These are phyloP conservation scores for Porphyra umbilicalis DNA, from an alignment of 31 red algal genomes.

Conservation along the genomic window DNA sequence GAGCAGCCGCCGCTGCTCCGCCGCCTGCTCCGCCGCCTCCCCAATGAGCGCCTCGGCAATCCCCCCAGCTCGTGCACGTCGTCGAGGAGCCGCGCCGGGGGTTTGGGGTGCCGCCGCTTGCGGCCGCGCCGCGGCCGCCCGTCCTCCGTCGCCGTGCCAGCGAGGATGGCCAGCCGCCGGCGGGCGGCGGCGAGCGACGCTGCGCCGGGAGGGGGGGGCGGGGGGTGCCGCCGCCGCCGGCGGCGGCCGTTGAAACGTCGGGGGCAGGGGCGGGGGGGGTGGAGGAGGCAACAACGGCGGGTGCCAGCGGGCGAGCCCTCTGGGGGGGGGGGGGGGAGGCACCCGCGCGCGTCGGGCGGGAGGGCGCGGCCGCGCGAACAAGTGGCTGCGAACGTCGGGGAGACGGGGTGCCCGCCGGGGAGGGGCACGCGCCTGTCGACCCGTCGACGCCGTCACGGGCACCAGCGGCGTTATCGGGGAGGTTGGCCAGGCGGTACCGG, in stretches of 20 bases:
- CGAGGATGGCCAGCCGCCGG: background rate
- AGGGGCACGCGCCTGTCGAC: too few relatives aligned
- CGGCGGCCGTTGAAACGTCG: too few relatives aligned
- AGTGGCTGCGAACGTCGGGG: background rate
- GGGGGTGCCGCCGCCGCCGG: too few relatives aligned
- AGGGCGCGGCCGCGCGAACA: background rate
- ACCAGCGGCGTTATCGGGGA: background rate
- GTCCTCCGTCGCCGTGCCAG: background rate
- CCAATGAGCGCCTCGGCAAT: background rate
- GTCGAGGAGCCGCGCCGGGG: background rate
- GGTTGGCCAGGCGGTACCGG: background rate
- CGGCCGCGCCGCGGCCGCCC: background rate
- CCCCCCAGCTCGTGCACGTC: background rate
- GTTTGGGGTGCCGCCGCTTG: background rate
- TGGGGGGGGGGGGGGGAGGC: background rate
- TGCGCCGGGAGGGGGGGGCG: background rate
- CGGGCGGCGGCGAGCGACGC: background rate
- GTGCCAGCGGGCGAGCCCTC: too few relatives aligned
- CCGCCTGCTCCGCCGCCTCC: background rate
- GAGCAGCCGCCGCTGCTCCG: background rate
- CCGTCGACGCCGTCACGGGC: too few relatives aligned
- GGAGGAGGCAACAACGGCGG: too few relatives aligned
- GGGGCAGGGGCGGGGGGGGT: too few relatives aligned
- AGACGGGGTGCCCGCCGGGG: too few relatives aligned
- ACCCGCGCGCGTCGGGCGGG: background rate